Base-by-base conservation (phyloP, 1,284 basidiomycete genomes). In the Cutaneotrichosporon dermatis region DNA sequence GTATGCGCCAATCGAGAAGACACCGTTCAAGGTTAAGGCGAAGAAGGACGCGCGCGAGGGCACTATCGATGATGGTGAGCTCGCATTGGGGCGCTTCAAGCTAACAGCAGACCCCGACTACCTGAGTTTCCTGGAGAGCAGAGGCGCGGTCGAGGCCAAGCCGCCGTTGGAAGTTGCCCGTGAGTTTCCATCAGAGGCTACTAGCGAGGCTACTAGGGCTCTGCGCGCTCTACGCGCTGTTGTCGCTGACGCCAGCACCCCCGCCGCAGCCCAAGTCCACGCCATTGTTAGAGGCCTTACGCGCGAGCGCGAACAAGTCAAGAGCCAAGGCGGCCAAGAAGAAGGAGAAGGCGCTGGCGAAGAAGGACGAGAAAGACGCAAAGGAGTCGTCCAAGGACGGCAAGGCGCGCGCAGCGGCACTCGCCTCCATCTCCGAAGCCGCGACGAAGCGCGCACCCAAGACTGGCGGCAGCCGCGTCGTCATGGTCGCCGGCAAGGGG, bases 1-100 rank as follows among this genome's bases (percentile, higher is more conserved):
- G 77, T 97, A 90, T 71, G 90, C 95, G 0, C 92, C 93, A 0
- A 90, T 88, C 64, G 93, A 94, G 75, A 96, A 92, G 76, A 71
- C 69, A 12, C 70, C 72, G 11, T 58, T 65, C 43, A 71, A 69
- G 48, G 51, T 65, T 7, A 77, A 76, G 62, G 61, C 65, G 39
- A 75, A 76, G 60, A 58, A 62, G 12, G 77, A 79, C 58, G 65
- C 68, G n/a, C 67, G 75, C 42, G 75, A 77, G 56, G 74, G 73
- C 7, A 72, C 71, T 8, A 76, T 76, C 37, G 76, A 61, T 54
- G 67, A 73, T 33, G 77, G 76, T 75, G 48, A 59, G 72, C 35
- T 46, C 12, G n/a, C 12, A 25, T 2, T 25, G 0, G 1, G 5
- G 4, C 10, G 6, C 13, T 0, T 11, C 0, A 11, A 43, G 49